Base-by-base conservation (phyloP, 2,329 filamentous ascomycete genomes). In the Paecilomyces variotii region DNA sequence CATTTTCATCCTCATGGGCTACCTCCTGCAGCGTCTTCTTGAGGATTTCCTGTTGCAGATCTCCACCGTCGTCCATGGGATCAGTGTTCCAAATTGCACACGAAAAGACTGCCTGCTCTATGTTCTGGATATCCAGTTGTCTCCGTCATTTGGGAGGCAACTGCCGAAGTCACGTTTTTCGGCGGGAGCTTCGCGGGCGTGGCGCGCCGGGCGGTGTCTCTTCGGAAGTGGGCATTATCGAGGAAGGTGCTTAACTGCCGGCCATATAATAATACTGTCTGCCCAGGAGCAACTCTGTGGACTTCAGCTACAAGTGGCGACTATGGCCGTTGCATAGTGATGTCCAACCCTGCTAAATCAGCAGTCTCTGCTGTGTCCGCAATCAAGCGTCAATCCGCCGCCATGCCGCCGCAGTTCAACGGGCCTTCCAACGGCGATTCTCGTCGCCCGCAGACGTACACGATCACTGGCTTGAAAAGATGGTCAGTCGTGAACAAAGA, bases 401-500 rank as follows among this genome's bases (percentile, higher is more conserved):
- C 61, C 12, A 72, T 72, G 69, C 63, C 66, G 53, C 59, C 64
- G 11, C 63, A 65, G 54, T 56, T 61, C 27, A 69, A 74, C 62
- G 71, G 67, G 55, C 57, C 65, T 49, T 57, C 63, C 51, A 55
- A 61, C 53, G 59, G 60, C 54, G 64, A 67, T 59, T 56, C 58
- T 57, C 65, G 65, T 53, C 64, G 61, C 7, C 57, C 63, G 11
- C 60, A 65, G 4, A 64, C 68, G 35, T 71, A 77, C 65, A 95
- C 90, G 1, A 74, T 89, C 60, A 95, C 90, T 14, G 84, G 87
- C 50, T 78, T 96, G 62, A 87, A 87, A 73, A 82, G 92, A 65
- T 97, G 92, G 92, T 96, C 90, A 49, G 85, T 91, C 65, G 78
- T 87, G 61, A 85, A 86, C 68, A 87, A 85, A 69, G 82, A 87